Evolutionary conservation across 257 asterid genomes (phyloP).

Genomic region (Verbena officinalis): DNA sequence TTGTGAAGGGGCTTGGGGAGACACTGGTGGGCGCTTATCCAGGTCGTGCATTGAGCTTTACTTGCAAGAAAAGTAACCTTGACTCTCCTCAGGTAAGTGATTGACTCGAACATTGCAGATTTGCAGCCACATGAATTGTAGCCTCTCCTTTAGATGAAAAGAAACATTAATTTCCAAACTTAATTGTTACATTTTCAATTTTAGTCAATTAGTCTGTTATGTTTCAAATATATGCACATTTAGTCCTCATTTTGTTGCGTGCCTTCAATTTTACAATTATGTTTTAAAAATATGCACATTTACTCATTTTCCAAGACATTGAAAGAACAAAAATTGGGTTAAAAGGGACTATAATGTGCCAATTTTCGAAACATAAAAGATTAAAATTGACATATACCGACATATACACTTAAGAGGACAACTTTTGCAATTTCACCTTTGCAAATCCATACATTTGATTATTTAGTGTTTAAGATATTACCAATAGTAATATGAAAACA

Average conservation of each 20-base stretch:
- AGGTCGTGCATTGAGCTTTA: constrained; percentile 93
- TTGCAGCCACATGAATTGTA: too few species aligned
- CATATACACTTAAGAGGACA: too few species aligned
- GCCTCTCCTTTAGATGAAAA: too few species aligned
- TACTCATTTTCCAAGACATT: too few species aligned
- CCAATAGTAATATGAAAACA: constrained; percentile 9
- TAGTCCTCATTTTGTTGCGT: not conserved
- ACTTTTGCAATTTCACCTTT: too few species aligned
- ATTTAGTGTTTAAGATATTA: not conserved
- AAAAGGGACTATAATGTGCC: too few species aligned
- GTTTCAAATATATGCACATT: too few species aligned
- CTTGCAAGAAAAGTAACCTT: constrained; percentile 86
- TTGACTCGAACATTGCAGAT: constrained; percentile 18
- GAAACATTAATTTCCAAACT: not conserved
- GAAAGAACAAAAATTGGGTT: too few species aligned
- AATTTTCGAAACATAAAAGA: too few species aligned
- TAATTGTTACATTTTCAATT: too few species aligned
- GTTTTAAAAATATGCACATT: too few species aligned
- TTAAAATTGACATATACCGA: too few species aligned
- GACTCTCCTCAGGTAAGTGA: constrained; percentile 69
- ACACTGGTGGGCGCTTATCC: constrained; percentile 99
- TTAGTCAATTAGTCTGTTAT: not conserved
- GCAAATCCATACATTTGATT: constrained; percentile 11
- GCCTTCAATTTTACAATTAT: constrained; percentile 3
- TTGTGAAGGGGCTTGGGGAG: constrained; percentile 99